Evolutionary conservation across 768 basidiomycete species (phyloP).

Genomic region (Rhizopogon roseolus): DNA sequence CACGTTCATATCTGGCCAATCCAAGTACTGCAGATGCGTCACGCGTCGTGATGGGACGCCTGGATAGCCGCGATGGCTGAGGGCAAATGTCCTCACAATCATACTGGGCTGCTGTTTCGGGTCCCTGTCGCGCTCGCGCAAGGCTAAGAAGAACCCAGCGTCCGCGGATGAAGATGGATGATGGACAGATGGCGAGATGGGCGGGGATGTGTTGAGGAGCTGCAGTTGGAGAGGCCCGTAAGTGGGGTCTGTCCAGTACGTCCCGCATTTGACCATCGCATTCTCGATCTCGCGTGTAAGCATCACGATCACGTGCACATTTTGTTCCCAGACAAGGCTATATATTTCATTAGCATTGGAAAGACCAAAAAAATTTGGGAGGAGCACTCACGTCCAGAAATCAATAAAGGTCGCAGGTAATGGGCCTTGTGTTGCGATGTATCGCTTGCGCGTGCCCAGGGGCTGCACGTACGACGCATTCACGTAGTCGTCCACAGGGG

Average conservation of each 20-base stretch:
- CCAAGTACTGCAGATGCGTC: slow-evolving; percentile 86
- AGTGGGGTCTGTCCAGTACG: slow-evolving; percentile 72
- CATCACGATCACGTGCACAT: slow-evolving; percentile 95
- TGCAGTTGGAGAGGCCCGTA: slow-evolving; percentile 73
- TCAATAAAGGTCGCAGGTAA: slow-evolving; percentile 84
- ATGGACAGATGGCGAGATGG: slow-evolving; percentile 10
- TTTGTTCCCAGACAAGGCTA: slow-evolving; percentile 91
- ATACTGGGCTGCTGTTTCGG: slow-evolving; percentile 18
- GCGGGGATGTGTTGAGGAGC: slow-evolving; percentile 41
- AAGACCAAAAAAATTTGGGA: neutral
- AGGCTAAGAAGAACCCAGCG: slow-evolving; percentile 37
- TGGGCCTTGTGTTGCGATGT: slow-evolving; percentile 96
- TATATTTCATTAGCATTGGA: neutral
- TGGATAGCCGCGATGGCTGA: slow-evolving; percentile 61
- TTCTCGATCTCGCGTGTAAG: slow-evolving; percentile 90
- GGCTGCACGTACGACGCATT: slow-evolving; percentile 95
- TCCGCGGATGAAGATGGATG: slow-evolving; percentile 38
- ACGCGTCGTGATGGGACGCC: slow-evolving; percentile 58
- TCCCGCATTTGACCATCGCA: slow-evolving; percentile 82
- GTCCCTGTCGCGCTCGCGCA: slow-evolving; percentile 16
- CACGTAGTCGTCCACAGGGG: slow-evolving; percentile 81
- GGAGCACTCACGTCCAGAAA: slow-evolving; percentile 84
- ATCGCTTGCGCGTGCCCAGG: slow-evolving; percentile 71
- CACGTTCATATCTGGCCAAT: slow-evolving; percentile 97
- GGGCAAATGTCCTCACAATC: slow-evolving; percentile 62